Evolutionary conservation across 371 early-diverging fungal species (phyloP), one percentile per base, ranked within the genome.

Genomic region (Rhizopus delemar): DNA sequence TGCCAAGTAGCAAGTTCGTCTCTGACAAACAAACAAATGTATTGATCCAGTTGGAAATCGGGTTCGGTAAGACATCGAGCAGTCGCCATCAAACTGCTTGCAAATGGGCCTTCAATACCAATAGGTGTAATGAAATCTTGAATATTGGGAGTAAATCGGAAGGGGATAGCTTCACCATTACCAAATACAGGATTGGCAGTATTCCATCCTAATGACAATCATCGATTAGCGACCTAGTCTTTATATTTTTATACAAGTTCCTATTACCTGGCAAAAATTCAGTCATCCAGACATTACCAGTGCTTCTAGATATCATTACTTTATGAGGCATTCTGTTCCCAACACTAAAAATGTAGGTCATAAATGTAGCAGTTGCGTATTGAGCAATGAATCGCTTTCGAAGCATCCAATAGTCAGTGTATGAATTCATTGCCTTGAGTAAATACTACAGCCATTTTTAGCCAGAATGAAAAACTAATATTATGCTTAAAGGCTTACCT

Each of bases 141-240:
- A 50, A 99, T 82, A 70, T 92, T 94, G 28, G 99, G 99, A 4
- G 99, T 98, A 63, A 98, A 85, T 11, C 99, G 89, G 90, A 99
- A 98, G 0, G 97, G 98, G 12, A 99, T 94, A 2, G 92, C 74
- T 62, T 97, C 98, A 0, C 74, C 71, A 48, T 71, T 77, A 8
- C 68, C 75, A 55, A 77, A 74, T 16, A 71, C 45, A 7, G 69
- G 74, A 31, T 60, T 65, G 5, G 66, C 55, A 16, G 64, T 66
- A 36, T 71, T 69, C 74, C 78, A 75, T 5, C 59, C 63, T 63
- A 56, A 5, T 46, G 60, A 67, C 41, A 59, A 8, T 8, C 8
- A 12, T 52, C 9, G 45, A 28, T 5, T 4, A 22, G 8, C 34
- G 41, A 6, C 32, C n/a, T 39, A 35, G 16, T 49, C 15, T 15